Conservation (phyloP, 2,329 filamentous ascomycete genomes). For the Botrytis cinerea region DNA sequence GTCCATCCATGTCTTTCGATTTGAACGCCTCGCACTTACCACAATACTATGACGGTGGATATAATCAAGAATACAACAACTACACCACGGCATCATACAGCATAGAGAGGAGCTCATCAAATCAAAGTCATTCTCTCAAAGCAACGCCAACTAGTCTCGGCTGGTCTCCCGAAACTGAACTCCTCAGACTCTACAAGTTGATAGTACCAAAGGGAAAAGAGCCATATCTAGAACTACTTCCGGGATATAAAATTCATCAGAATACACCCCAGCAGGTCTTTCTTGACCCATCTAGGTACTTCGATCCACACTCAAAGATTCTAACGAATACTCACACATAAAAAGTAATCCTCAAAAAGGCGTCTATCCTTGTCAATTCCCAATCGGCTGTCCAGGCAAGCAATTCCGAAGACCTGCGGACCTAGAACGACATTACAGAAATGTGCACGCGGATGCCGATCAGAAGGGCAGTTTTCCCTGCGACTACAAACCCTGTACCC, state of each 20-base stretch:
- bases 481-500: constrained; percentile 38
- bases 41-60: constrained; percentile 1
- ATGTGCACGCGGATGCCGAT: constrained; percentile 37
- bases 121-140: not conserved
- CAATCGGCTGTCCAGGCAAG: constrained; percentile 30
- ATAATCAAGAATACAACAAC: constrained; percentile 6
- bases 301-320: not conserved
- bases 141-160: constrained; percentile 29
- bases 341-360: constrained; percentile 28
- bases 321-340: not conserved
- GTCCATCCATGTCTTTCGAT: constrained; percentile 18
- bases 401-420: constrained; percentile 42
- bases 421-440: constrained; percentile 43
- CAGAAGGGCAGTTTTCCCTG: constrained; percentile 38
- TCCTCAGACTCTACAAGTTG: constrained; percentile 32
- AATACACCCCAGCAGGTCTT: constrained; percentile 30
- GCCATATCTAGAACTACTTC: constrained; percentile 30
- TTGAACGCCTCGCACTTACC: not conserved
- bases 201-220: constrained; percentile 31
- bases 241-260: not conserved
- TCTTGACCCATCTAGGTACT: constrained; percentile 29
- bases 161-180: constrained; percentile 26
- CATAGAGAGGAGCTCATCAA: not conserved
- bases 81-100: not conserved
- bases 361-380: constrained; percentile 32